Evolutionary conservation across 106 monocot genomes (phyloP), one percentile per base, ranked within the genome.

Genomic region (Apostasia shenzhenica): DNA sequence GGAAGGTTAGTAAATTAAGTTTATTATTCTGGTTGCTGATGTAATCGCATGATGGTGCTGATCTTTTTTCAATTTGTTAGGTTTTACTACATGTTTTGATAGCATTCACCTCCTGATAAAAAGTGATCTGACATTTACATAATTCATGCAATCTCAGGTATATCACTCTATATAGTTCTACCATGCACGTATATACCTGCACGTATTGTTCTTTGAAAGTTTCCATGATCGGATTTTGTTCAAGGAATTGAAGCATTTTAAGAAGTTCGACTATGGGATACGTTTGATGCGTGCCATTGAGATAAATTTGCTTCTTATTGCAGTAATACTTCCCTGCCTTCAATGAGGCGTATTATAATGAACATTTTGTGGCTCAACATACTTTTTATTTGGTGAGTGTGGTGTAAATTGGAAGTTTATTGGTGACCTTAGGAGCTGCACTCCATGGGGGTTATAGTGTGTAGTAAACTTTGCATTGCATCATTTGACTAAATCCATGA

Each of bases 301-400:
- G 81, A 75, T 72, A 82, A 46, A 80, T 77, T 82, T 86, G 80
- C 79, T 86, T 86, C 82, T 86, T 79, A 83, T 86, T 82, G 76
- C 79, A 84, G 83, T 80, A 72, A 67, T 68, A 73, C 62, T 68
- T 76, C 67, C 58, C 76, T 72, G 79, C 80, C 86, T 80, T 86
- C 80, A 80, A 67, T 86, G 82, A 83, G 79, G 79, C n/a, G 72
- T 80, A 80, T 79, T 79, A 80, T 83, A 67, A 78, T 83, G 81
- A 78, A 68, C 79, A 79, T 86, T 81, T 81, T 84, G 75, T 83
- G 79, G 84, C 84, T 73, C 81, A 84, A 84, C 81, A 73, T 80
- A 62, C 70, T 80, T 84, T 75, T 82, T 75, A 71, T 89, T 82
- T 78, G 88, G 80, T 78, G 80, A 80, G 80, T 79, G 69, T 68